Conservation (phyloP, 2,329 filamentous ascomycete genomes). For the Diplodia sapinea region DNA sequence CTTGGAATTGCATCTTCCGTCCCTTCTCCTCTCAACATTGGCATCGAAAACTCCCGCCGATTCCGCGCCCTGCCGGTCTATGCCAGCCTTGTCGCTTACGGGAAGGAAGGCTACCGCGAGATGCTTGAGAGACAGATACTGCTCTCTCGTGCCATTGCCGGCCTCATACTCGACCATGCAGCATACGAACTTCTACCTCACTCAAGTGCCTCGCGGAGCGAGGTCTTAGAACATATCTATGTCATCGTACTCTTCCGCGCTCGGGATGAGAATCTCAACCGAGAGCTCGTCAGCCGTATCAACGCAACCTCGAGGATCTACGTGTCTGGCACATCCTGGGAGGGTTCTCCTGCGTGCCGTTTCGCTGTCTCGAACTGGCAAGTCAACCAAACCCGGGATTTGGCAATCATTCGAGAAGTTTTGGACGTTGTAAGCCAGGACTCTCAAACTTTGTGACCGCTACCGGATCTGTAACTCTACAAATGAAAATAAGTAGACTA, state of each 20-base stretch:
- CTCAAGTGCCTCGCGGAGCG: slow-evolving; percentile 45
- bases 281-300: slow-evolving; percentile 70
- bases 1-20: slow-evolving; percentile 55
- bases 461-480: slow-evolving; percentile 7
- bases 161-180: slow-evolving; percentile 64
- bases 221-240: slow-evolving; percentile 61
- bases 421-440: slow-evolving; percentile 53
- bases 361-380: slow-evolving; percentile 88
- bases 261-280: slow-evolving; percentile 67
- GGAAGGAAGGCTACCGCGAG: slow-evolving; percentile 68
- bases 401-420: slow-evolving; percentile 67
- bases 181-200: slow-evolving; percentile 71
- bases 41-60: slow-evolving; percentile 87
- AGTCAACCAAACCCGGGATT: slow-evolving; percentile 71
- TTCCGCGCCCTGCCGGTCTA: slow-evolving; percentile 93
- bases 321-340: slow-evolving; percentile 81
- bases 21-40: slow-evolving; percentile 83
- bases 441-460: background rate
- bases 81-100: slow-evolving; percentile 76
- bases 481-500: background rate
- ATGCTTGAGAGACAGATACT: slow-evolving; percentile 76
- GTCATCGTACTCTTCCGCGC: slow-evolving; percentile 82
- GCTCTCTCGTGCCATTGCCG: slow-evolving; percentile 71
- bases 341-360: slow-evolving; percentile 74
- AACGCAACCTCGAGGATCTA: slow-evolving; percentile 78